Conservation (phyloP, 2,329 filamentous ascomycete species). For the Diaporthe aspalathi region DNA sequence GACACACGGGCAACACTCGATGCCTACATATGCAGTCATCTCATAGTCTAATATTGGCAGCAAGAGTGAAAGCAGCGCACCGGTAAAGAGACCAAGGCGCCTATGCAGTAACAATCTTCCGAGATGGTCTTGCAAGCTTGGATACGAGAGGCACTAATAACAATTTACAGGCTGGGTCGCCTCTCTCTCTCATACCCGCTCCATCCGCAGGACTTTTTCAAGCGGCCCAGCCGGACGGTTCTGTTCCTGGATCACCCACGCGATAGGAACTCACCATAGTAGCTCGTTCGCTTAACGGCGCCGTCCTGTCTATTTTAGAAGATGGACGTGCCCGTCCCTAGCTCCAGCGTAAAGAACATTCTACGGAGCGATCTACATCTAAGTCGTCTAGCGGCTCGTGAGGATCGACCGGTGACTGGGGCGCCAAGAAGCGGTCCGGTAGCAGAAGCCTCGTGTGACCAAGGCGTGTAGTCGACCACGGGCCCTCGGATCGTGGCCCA, state of each 20-base stretch:
- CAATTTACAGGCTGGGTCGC: neutral
- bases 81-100: neutral
- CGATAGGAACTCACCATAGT: neutral
- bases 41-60: constrained; percentile 18
- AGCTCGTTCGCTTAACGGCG: neutral
- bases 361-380: neutral
- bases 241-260: constrained; percentile 20
- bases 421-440: constrained; percentile 14
- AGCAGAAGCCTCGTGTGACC: constrained; percentile 21
- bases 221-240: constrained; percentile 4
- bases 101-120: neutral
- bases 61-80: neutral
- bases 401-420: neutral
- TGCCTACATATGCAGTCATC: constrained; percentile 21
- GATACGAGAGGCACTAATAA: constrained; percentile 11
- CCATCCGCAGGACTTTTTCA: neutral
- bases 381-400: neutral
- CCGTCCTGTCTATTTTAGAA: constrained; percentile 6
- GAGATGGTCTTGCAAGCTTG: neutral
- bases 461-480: constrained; percentile 6
- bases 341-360: neutral
- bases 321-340: neutral
- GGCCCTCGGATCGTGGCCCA: constrained; percentile 19
- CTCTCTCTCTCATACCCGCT: neutral
- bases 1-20: neutral